phyloP scores from a whole-genome alignment of 2,329 filamentous ascomycete genomes.

The Aspergillus sp. region DNA sequence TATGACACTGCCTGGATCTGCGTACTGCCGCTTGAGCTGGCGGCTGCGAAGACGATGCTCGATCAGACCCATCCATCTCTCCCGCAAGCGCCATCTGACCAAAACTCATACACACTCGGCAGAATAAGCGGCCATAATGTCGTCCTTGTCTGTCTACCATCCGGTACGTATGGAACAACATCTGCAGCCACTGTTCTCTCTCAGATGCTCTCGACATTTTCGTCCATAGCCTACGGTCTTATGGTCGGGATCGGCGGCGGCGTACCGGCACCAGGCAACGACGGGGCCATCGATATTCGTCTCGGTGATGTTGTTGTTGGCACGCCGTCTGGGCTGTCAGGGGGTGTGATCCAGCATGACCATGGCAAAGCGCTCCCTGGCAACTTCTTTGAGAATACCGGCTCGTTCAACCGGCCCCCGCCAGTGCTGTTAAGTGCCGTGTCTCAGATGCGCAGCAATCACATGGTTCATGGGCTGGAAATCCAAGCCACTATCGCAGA shows the following conservation, averaged over 20 bases:
- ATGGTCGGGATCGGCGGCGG: conserved; percentile 26
- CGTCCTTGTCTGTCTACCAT: not conserved
- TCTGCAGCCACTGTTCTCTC: not conserved
- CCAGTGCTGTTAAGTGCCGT: not conserved
- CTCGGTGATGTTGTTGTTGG: not conserved
- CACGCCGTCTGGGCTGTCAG: not conserved
- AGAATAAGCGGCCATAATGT: not conserved
- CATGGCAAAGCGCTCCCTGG: not conserved
- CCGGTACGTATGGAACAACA: not conserved
- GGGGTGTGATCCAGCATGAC: not conserved
- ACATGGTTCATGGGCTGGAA: no score
- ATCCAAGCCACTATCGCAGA: not conserved
- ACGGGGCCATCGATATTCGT: not conserved
- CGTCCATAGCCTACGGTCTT: conserved; percentile 17
- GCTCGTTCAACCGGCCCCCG: not conserved
- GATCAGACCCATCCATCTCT: not conserved
- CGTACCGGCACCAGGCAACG: conserved; percentile 8
- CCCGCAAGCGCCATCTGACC: not conserved
- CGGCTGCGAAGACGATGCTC: not conserved
- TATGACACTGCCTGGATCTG: not conserved
- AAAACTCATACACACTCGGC: not conserved
- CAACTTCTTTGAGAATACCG: not conserved
- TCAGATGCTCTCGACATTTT: conserved; percentile 18
- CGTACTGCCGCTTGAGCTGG: not conserved
- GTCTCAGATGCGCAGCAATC: not conserved